Base-by-base conservation (phyloP, 192 early-diverging fungal species). In the Podila epicladia region DNA sequence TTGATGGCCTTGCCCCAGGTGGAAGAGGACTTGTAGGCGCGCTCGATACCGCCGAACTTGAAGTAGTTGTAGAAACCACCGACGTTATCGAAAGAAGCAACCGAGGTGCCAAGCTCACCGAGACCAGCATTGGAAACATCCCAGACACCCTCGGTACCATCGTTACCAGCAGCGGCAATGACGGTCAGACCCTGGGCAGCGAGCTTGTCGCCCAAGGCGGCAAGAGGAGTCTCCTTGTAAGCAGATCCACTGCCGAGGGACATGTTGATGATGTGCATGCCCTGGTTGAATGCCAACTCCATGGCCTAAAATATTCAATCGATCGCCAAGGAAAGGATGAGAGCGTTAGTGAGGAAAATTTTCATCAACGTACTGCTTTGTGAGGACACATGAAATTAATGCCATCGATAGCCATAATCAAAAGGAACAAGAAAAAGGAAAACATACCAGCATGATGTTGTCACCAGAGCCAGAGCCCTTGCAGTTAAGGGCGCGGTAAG, bases 161-260 rank as follows among this genome's bases (percentile, higher is more conserved):
- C 87, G 85, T 97, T 97, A 20, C 96, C 96, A 38, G 85, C 84
- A 20, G 95, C 87, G 26, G 91, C 84, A 59, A 89, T 84, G 15
- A 95, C 87, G 35, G 91, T 69, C 28, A 90, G 72, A 31, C 92
- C 92, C 8, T 73, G 31, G 9, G 74, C 62, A 19, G 82, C 74
- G 5, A 93, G 38, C 2, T 64, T 75, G 55, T 88, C 67, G 29
- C 82, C 87, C 11, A 89, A 67, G 0, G 85, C 62, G 2, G 91
- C 74, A 11, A 82, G 59, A 1, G 91, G 90, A 19, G 83, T 86
- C 7, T 87, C 80, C 0, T 84, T 82, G 86, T 87, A 94, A 9
- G 85, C 87, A 11, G 76, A 67, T 28, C 85, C 88, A 7, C 45
- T 24, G 1, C 92, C 93, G 28, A 94, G 82, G 1, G 91, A 92